A percentile compares a stretch with the other conserved stretches of the same genome.
Conservation (phyloP, 805 yeast species). For the Myxozyma vanderwaltii region DNA sequence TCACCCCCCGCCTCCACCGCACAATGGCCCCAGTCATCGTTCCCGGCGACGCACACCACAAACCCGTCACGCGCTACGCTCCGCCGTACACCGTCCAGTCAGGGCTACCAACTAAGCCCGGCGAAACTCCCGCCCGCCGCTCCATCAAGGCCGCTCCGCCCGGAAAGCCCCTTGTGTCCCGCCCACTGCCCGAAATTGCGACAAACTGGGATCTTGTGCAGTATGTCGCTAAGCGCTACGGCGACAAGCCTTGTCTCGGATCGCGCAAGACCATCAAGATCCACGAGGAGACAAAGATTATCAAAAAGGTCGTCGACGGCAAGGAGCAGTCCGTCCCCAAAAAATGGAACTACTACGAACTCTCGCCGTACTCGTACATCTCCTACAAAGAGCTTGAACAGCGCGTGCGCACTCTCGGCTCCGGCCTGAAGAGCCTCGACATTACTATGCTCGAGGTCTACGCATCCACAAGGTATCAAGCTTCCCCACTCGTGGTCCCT, state of each 20-base stretch:
- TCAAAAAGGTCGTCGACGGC: constrained; percentile 79
- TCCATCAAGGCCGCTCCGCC: constrained; percentile 21
- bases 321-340: constrained; percentile 70
- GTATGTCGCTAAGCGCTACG: constrained; percentile 62
- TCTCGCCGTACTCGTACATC: constrained; percentile 68
- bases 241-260: constrained; percentile 62
- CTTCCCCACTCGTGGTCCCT: neutral
- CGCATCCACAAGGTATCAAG: constrained; percentile 67
- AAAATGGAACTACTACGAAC: constrained; percentile 84
- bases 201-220: constrained; percentile 70
- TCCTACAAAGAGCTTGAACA: constrained; percentile 60
- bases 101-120: constrained; percentile 19
- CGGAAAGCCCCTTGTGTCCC: constrained; percentile 46
- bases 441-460: constrained; percentile 73
- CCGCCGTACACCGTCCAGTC: constrained; percentile 30
- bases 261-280: constrained; percentile 76
- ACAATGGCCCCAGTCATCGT: constrained; percentile 23
- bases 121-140: constrained; percentile 28
- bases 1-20: too few species aligned
- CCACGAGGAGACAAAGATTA: constrained; percentile 72
- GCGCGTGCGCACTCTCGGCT: constrained; percentile 59
- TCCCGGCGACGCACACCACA: constrained; percentile 27
- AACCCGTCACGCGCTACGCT: constrained; percentile 12
- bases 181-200: constrained; percentile 64
- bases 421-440: constrained; percentile 77